Base-by-base conservation (phyloP, 202 grass and related monocot genomes). In the Schoenoplectus triqueter region DNA sequence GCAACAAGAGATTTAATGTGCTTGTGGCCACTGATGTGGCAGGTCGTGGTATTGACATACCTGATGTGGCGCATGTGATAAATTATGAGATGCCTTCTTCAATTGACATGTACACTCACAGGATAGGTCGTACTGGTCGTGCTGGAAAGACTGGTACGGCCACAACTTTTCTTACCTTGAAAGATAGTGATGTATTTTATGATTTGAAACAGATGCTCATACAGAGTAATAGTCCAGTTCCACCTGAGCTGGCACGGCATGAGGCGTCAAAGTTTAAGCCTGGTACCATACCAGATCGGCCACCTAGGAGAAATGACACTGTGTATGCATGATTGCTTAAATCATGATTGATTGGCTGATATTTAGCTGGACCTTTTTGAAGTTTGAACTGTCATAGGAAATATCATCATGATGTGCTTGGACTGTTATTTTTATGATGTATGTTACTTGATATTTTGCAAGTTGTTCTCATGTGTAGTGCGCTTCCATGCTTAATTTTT, bases 121-220 rank as follows among this genome's bases (percentile, higher is more conserved):
- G 95, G 61, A 98, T 95, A 82, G 95, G 95, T 79, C 88, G 95
- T 72, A 98, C 95, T 1, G 95, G 95, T 1, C 92, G 95, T 77
- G 95, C 95, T 73, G 95, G 95, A 87, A 98, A 95, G 88, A 98
- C 92, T 39, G 95, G 95, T 72, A 77, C 75, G 2, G 95, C 95
- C 5, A 98, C 95, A 69, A 91, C 95, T 41, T 98, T 98, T 90
- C 83, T 98, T 45, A 98, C 95, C 31, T 86, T 93, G 64, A 86
- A 91, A 6, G 94, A 94, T 78, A 87, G 78, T 64, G 95, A 94
- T 21, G 90, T 97, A 87, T 97, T 97, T 90, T 97, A 93, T 87
- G 95, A 94, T 86, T 89, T 97, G 85, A 97, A 97, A 87, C 95
- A 97, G 86, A 97, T 97, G 92, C 90, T 97, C 80, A 90, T 89